phyloP scores from a whole-genome alignment of 2,329 filamentous ascomycete genomes.

The Plenodomus biglobosus region DNA sequence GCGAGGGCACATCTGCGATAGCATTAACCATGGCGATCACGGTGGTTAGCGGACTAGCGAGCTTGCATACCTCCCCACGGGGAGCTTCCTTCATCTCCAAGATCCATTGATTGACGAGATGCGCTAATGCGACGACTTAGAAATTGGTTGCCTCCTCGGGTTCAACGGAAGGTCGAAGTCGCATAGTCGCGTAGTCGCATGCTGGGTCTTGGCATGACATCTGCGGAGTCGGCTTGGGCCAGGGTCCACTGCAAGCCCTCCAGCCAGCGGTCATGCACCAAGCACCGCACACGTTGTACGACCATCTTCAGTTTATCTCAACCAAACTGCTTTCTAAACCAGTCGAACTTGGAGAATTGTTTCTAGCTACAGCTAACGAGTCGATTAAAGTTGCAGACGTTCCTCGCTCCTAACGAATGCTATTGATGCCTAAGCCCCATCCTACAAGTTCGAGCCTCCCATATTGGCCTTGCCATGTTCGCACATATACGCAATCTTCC shows the following conservation, averaged over 20 bases:
- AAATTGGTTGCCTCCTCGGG: not conserved
- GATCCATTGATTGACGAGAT: constrained; percentile 40
- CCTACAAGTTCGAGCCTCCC: constrained; percentile 23
- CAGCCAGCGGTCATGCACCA: too few species aligned
- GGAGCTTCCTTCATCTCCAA: constrained; percentile 47
- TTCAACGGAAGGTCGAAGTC: constrained; percentile 1
- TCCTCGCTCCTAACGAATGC: too few species aligned
- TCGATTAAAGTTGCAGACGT: not conserved
- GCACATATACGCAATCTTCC: constrained; percentile 44
- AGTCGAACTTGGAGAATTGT: too few species aligned
- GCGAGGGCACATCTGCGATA: constrained; percentile 50
- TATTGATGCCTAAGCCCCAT: not conserved
- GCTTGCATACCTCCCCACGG: constrained; percentile 45
- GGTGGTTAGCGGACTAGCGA: not conserved
- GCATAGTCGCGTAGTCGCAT: constrained; percentile 3
- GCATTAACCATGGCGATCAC: constrained; percentile 16
- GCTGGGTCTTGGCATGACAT: constrained; percentile 1
- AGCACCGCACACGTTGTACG: too few species aligned
- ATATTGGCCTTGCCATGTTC: constrained; percentile 43
- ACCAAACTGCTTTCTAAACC: too few species aligned
- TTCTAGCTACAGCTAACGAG: too few species aligned
- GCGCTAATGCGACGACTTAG: not conserved
- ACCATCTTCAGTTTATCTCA: too few species aligned
- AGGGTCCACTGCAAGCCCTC: not conserved
- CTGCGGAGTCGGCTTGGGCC: not conserved